Evolutionary conservation across 2,329 filamentous ascomycete species (phyloP).

Genomic region (Claviceps purpurea): DNA sequence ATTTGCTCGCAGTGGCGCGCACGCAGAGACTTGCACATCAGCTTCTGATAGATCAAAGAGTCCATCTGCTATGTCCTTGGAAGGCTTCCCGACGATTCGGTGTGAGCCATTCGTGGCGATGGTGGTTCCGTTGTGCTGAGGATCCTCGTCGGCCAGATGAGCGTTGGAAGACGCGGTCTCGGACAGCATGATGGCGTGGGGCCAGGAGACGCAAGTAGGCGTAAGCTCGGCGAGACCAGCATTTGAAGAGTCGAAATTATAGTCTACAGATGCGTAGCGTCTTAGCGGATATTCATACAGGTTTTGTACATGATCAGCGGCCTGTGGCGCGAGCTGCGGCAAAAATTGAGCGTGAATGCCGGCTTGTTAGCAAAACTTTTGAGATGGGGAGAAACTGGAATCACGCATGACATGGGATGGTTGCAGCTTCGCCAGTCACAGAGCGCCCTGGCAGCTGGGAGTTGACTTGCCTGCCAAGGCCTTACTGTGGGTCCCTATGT

Average conservation of each 20-base stretch:
- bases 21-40: slow-evolving; percentile 10
- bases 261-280: slow-evolving; percentile 37
- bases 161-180: slow-evolving; percentile 44
- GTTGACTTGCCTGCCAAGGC: background rate
- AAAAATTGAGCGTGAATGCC: slow-evolving; percentile 28
- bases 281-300: slow-evolving; percentile 31
- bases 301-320: slow-evolving; percentile 43
- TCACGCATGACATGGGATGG: slow-evolving; percentile 6
- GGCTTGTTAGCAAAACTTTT: slow-evolving; percentile 40
- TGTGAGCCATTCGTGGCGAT: slow-evolving; percentile 11
- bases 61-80: slow-evolving; percentile 8
- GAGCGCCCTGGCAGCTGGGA: background rate
- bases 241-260: slow-evolving; percentile 43
- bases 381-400: slow-evolving; percentile 19
- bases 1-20: slow-evolving; percentile 15
- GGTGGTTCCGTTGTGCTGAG: slow-evolving; percentile 13
- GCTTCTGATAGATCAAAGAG: slow-evolving; percentile 5
- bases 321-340: slow-evolving; percentile 32
- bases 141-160: slow-evolving; percentile 19
- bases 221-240: slow-evolving; percentile 42
- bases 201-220: slow-evolving; percentile 29
- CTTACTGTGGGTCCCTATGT: background rate
- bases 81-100: slow-evolving; percentile 10
- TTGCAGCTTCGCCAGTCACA: slow-evolving; percentile 1
- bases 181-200: slow-evolving; percentile 40